Percentiles rank a stretch among this genome's conserved stretches.
These are phyloP conservation scores for Aspergillus phoenicis DNA, from an alignment of 2,329 filamentous ascomycete genomes.

Conservation along the genomic window DNA sequence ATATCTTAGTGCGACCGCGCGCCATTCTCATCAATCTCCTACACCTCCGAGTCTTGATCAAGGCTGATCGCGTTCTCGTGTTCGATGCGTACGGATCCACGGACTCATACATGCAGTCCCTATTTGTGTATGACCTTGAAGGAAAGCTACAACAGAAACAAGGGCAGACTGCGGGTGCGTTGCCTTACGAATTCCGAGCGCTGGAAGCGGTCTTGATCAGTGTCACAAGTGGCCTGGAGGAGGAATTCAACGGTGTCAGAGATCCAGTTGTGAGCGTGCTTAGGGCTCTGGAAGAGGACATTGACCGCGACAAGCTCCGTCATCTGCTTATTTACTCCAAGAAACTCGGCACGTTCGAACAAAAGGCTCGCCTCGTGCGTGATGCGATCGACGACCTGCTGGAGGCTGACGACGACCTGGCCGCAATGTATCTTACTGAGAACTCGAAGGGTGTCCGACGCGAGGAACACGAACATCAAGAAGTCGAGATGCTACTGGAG, in stretches of 20 bases:
- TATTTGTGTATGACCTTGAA: conserved; percentile 97
- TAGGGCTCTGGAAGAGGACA: conserved; percentile 90
- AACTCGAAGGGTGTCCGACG: conserved; percentile 73
- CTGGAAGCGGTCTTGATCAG: conserved; percentile 93
- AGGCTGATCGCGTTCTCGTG: conserved; percentile 88
- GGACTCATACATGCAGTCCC: conserved; percentile 90
- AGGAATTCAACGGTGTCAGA: conserved; percentile 89
- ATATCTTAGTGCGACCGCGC: conserved; percentile 89
- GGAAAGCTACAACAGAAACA: conserved; percentile 85
- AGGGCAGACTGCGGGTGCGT: conserved; percentile 54
- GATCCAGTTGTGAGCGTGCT: conserved; percentile 89
- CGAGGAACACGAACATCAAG: conserved; percentile 84
- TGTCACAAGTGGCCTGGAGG: conserved; percentile 87
- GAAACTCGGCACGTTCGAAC: conserved; percentile 93
- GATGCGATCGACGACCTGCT: conserved; percentile 94
- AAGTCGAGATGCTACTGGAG: conserved; percentile 94
- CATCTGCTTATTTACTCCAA: conserved; percentile 92
- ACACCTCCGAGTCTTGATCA: conserved; percentile 94
- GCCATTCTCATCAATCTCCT: conserved; percentile 94
- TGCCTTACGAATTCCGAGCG: conserved; percentile 95
- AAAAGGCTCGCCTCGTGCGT: conserved; percentile 89
- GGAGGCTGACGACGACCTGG: conserved; percentile 93
- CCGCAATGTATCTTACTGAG: conserved; percentile 93
- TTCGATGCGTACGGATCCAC: conserved; percentile 96
- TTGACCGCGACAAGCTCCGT: conserved; percentile 89